phyloP scores from a whole-genome alignment of 2,329 filamentous ascomycete genomes.

The Penicillium sp. region DNA sequence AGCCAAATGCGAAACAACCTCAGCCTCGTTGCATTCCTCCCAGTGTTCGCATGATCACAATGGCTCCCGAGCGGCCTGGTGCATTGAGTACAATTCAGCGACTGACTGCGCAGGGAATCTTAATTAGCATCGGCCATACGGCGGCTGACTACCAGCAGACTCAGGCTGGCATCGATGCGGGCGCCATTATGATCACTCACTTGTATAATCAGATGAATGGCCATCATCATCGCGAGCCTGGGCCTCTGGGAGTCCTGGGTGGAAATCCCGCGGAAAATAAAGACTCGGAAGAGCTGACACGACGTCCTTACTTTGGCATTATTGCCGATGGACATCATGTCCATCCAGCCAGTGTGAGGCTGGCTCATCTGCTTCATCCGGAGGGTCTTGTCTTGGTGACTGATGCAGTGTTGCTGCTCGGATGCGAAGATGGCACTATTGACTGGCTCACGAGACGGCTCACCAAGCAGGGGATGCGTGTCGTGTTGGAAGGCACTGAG shows the following conservation, averaged over 20 bases:
- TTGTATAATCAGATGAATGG: slow-evolving; percentile 15
- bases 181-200: slow-evolving; percentile 13
- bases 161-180: slow-evolving; percentile 3
- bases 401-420: slow-evolving; percentile 14
- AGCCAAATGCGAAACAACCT: neutral
- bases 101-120: slow-evolving; percentile 6
- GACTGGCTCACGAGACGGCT: slow-evolving; percentile 10
- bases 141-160: slow-evolving; percentile 9
- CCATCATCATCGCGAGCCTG: slow-evolving; percentile 13
- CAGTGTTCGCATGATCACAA: slow-evolving; percentile 13
- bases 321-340: slow-evolving; percentile 17
- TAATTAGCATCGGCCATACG: slow-evolving; percentile 13
- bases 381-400: slow-evolving; percentile 14
- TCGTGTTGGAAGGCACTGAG: slow-evolving; percentile 12
- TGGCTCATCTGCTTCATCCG: slow-evolving; percentile 10
- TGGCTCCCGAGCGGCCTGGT: slow-evolving; percentile 12
- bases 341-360: slow-evolving; percentile 10
- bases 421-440: slow-evolving; percentile 13
- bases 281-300: neutral
- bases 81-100: slow-evolving; percentile 11
- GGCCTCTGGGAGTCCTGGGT: slow-evolving; percentile 8
- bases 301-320: slow-evolving; percentile 15
- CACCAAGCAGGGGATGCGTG: slow-evolving; percentile 10
- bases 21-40: slow-evolving; percentile 1
- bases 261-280: slow-evolving; percentile 14